A percentile compares a stretch with the other conserved stretches of the same genome.
phyloP scores from a whole-genome alignment of 257 asterid species.

The Misopates orontium region DNA sequence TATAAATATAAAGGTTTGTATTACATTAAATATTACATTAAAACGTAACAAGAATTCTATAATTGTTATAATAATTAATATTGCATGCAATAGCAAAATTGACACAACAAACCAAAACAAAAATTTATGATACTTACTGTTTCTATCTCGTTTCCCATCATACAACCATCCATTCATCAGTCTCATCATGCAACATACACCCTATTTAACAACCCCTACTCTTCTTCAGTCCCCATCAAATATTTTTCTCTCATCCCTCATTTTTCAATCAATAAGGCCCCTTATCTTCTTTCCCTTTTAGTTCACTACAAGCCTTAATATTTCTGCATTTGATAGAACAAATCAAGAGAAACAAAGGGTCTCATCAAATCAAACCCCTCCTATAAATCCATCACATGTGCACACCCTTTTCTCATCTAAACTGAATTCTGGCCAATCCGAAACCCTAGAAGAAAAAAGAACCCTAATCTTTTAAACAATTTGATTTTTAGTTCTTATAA shows the following conservation, averaged over 20 bases:
- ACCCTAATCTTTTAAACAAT: too few species aligned
- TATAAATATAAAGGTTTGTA: too few species aligned
- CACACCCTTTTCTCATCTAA: background rate
- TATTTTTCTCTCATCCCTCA: slow-evolving; percentile 10
- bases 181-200: slow-evolving; percentile 12
- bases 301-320: background rate
- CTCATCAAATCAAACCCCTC: slow-evolving; percentile 4
- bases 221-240: slow-evolving; percentile 21
- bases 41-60: too few species aligned
- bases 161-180: background rate
- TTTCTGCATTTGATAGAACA: slow-evolving; percentile 1
- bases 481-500: too few species aligned
- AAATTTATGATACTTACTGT: background rate
- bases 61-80: too few species aligned
- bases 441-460: slow-evolving; percentile 41
- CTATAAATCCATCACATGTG: slow-evolving; percentile 14
- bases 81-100: background rate
- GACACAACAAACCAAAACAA: background rate
- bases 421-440: background rate
- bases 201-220: background rate
- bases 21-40: too few species aligned
- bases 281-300: slow-evolving; percentile 6
- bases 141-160: background rate
- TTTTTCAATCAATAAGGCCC: slow-evolving; percentile 20
- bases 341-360: background rate